These are phyloP conservation scores for Phtheirospermum japonicum DNA, from an alignment of 257 asterid genomes.

Conservation along the genomic window DNA sequence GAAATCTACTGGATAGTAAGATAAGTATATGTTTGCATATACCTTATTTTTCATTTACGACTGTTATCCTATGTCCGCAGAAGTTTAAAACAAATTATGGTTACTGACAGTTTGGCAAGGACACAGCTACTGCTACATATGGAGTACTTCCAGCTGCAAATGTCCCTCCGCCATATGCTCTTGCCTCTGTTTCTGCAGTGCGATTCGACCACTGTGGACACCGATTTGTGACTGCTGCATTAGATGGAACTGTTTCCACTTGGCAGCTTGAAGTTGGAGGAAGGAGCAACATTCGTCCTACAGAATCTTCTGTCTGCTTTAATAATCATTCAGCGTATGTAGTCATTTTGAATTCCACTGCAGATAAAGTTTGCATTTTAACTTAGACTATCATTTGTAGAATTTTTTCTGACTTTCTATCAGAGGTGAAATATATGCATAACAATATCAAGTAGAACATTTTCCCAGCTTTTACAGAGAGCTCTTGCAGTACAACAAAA, in stretches of 20 bases:
- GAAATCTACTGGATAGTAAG: slow-evolving; percentile 7
- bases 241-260: slow-evolving; percentile 93
- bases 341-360: slow-evolving; percentile 26
- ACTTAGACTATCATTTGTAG: slow-evolving; percentile 12
- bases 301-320: slow-evolving; percentile 87
- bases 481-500: background rate
- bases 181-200: slow-evolving; percentile 86
- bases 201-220: slow-evolving; percentile 89
- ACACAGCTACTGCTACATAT: slow-evolving; percentile 86
- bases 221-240: slow-evolving; percentile 87
- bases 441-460: background rate
- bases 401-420: slow-evolving; percentile 8
- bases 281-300: slow-evolving; percentile 80
- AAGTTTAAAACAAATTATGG: slow-evolving; percentile 29
- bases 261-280: slow-evolving; percentile 99
- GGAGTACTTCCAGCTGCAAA: slow-evolving; percentile 98
- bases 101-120: slow-evolving; percentile 81
- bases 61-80: slow-evolving; percentile 14
- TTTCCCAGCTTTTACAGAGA: slow-evolving; percentile 12
- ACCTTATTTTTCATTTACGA: slow-evolving; percentile 8
- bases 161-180: slow-evolving; percentile 89
- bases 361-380: slow-evolving; percentile 17
- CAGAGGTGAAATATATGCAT: slow-evolving; percentile 13
- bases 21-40: slow-evolving; percentile 16
- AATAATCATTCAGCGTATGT: slow-evolving; percentile 85